Evolutionary conservation across 2,329 filamentous ascomycete genomes (phyloP).

Genomic region (Hirsutella thompsonii): DNA sequence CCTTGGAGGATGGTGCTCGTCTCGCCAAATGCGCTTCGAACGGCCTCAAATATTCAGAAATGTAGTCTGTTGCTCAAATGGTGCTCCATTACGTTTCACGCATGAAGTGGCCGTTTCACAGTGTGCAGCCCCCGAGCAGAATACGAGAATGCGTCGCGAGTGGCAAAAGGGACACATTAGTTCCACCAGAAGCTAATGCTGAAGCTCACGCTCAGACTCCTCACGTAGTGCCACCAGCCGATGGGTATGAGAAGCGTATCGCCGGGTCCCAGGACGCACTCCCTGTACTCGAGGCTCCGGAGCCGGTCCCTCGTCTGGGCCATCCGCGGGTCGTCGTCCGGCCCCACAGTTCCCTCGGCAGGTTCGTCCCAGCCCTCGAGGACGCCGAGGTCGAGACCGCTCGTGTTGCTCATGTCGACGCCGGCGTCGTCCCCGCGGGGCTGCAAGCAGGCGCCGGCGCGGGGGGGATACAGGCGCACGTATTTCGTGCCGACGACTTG

Average conservation of each 20-base stretch:
- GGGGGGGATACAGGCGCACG: slow-evolving; percentile 71
- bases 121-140: no score
- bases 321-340: slow-evolving; percentile 16
- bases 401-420: slow-evolving; percentile 90
- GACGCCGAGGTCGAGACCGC: slow-evolving; percentile 60
- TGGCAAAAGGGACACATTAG: slow-evolving; percentile 13
- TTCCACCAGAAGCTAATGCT: slow-evolving; percentile 98
- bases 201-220: slow-evolving; percentile 73
- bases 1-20: not conserved
- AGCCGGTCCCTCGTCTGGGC: slow-evolving; percentile 35
- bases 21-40: not conserved
- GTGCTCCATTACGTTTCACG: no score
- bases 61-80: no score
- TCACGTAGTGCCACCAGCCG: slow-evolving; percentile 98
- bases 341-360: slow-evolving; percentile 5
- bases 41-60: not conserved
- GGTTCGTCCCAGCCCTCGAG: slow-evolving; percentile 46
- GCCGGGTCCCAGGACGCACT: slow-evolving; percentile 67
- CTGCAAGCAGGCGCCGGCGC: slow-evolving; percentile 42
- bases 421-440: slow-evolving; percentile 52
- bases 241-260: slow-evolving; percentile 82
- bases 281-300: slow-evolving; percentile 49
- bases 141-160: no score
- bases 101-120: no score
- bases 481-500: slow-evolving; percentile 90